phyloP scores from a whole-genome alignment of 2,329 filamentous ascomycete genomes.

The Exophiala xenobiotica region DNA sequence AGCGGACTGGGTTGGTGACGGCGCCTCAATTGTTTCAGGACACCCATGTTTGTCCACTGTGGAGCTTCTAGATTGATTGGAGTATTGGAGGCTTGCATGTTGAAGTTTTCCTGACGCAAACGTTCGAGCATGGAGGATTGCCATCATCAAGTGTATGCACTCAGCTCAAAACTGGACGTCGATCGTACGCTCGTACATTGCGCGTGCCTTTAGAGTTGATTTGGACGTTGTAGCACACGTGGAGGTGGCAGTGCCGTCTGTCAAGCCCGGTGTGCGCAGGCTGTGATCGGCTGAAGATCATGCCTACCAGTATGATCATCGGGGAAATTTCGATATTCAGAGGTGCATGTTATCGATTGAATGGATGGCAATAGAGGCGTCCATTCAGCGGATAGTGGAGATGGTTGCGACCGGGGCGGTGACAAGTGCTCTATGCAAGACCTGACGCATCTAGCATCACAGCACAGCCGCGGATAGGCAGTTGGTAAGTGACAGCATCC shows the following conservation, averaged over 20 bases:
- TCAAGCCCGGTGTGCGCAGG: constrained; percentile 1
- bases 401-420: background rate
- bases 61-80: background rate
- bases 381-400: background rate
- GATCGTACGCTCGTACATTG: too few species aligned
- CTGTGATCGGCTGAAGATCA: constrained; percentile 12
- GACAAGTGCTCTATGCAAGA: background rate
- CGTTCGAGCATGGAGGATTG: too few species aligned
- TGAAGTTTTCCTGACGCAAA: background rate
- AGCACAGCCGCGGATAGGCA: background rate
- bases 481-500: background rate
- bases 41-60: constrained; percentile 2
- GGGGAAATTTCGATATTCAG: background rate
- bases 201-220: background rate
- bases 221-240: constrained; percentile 5
- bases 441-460: background rate
- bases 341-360: constrained; percentile 1
- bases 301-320: background rate
- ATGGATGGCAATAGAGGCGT: background rate
- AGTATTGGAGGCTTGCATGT: background rate
- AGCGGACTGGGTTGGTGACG: background rate
- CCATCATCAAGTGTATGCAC: background rate
- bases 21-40: constrained; percentile 5
- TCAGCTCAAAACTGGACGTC: too few species aligned
- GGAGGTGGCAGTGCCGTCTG: constrained; percentile 13